A percentile compares a stretch with the other conserved stretches of the same genome.
Evolutionary conservation across 2,329 filamentous ascomycete genomes (phyloP).

Genomic region (Diaporthe sp.): DNA sequence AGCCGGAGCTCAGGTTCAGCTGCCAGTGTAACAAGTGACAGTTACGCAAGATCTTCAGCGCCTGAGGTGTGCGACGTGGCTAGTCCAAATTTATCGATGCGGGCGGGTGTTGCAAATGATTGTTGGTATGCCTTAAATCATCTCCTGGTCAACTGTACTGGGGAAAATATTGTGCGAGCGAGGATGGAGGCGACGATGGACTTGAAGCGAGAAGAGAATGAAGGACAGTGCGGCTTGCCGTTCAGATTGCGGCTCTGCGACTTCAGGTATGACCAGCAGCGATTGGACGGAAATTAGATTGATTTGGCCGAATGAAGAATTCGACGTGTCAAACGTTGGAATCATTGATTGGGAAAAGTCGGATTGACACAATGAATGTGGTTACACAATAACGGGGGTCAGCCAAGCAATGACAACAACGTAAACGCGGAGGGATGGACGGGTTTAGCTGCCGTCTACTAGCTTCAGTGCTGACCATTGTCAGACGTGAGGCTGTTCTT

Average conservation of each 20-base stretch:
- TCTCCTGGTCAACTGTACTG: neutral
- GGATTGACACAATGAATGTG: neutral
- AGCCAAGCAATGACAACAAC: neutral
- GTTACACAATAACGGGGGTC: neutral
- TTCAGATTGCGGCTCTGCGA: constrained; percentile 2
- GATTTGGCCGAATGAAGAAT: neutral
- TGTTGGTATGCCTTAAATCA: neutral
- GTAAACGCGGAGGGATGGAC: neutral
- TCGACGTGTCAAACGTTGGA: neutral
- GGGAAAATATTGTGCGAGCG: neutral
- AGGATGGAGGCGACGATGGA: too few species aligned
- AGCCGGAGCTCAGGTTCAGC: neutral
- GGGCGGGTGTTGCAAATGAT: neutral
- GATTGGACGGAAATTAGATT: neutral
- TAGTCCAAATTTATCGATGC: neutral
- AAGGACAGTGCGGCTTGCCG: too few species aligned
- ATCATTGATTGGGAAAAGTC: neutral
- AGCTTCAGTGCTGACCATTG: neutral
- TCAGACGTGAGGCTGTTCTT: neutral
- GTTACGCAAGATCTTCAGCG: too few species aligned
- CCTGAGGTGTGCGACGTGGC: neutral
- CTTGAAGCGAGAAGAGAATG: neutral
- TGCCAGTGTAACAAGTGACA: neutral
- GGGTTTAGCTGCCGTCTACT: neutral
- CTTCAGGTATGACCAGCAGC: neutral